Base-by-base conservation (phyloP, 495 filamentous ascomycete species). In the Tuber aestivum region DNA sequence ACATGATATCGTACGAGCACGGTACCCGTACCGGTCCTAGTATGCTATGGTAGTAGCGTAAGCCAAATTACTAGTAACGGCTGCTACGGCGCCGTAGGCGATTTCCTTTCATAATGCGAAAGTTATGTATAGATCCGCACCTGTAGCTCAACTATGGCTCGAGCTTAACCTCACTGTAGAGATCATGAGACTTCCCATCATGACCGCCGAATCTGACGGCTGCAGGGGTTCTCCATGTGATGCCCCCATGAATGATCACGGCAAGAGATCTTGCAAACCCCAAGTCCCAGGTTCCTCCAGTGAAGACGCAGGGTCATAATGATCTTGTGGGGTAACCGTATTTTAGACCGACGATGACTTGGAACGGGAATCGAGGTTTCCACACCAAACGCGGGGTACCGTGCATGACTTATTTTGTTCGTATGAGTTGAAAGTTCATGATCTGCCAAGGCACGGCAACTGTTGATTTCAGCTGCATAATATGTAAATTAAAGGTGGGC, bases 211-310 rank as follows among this genome's bases (percentile, higher is more conserved):
- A 65, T 65, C 56, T 65, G 27, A 20, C 56, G 16, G 56, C 56
- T 65, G 56, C 56, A 65, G 56, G 56, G 56, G 56, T 65, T 65
- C 56, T 4, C 56, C 56, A 65, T 35, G 56, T 65, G 56, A 65
- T 27, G 56, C 56, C 56, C 35, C 16, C 0, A 65, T 0, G 18
- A 35, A 65, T 18, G 56, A 65, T 32, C 32, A 32, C 56, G 56
- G 27, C 27, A n/a, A 35, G 56, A 35, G 56, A 65, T 65, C 56
- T 65, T 35, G 14, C 27, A 35, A 65, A 65, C 56, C 56, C 56
- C 56, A 65, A 65, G 56, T 35, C 32, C 56, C 56, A 35, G 56
- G 56, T 65, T 65, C 56, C 56, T 65, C 56, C 56, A 65, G 56
- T 65, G 56, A 65, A 65, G 56, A 35, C 27, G 56, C 56, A 65